Evolutionary conservation across 805 yeast species (phyloP).

Genomic region (Sungouiozyma ichnusensis): DNA sequence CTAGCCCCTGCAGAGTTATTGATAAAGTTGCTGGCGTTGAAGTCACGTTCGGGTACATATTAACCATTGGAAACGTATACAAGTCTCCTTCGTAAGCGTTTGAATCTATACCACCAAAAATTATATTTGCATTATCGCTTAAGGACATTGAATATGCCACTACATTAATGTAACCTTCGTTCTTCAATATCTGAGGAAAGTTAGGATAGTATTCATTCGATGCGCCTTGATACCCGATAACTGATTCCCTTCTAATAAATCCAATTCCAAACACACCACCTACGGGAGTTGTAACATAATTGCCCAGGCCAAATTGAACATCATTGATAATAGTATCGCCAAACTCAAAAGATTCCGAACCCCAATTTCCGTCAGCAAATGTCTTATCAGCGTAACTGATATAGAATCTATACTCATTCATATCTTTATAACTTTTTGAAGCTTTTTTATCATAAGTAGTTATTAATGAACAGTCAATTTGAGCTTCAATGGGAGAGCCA

Average conservation of each 20-base stretch:
- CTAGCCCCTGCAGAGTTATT: constrained; percentile 36
- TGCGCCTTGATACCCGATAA: constrained; percentile 17
- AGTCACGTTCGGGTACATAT: constrained; percentile 25
- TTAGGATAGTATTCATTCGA: constrained; percentile 38
- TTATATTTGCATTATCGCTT: constrained; percentile 36
- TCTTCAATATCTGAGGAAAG: constrained; percentile 47
- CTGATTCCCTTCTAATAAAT: constrained; percentile 48
- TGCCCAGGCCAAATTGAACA: constrained; percentile 60
- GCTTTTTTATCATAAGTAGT: constrained; percentile 10
- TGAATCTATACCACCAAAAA: constrained; percentile 58
- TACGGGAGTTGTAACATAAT: constrained; percentile 40
- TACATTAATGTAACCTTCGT: constrained; percentile 40
- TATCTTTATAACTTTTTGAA: constrained; percentile 10
- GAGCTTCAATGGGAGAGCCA: constrained; percentile 8
- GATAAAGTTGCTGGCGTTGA: constrained; percentile 34
- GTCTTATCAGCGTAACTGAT: constrained; percentile 40
- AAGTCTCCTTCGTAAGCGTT: constrained; percentile 42
- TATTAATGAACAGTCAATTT: constrained; percentile 14
- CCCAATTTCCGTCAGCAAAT: constrained; percentile 48
- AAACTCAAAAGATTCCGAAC: constrained; percentile 45
- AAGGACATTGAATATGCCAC: constrained; percentile 50
- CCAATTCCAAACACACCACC: constrained; percentile 64
- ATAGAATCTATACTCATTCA: constrained; percentile 18
- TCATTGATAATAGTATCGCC: constrained; percentile 37
- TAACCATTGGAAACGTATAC: constrained; percentile 38